Conservation (phyloP, 768 basidiomycete genomes). For the Austroboletus eburneus region DNA sequence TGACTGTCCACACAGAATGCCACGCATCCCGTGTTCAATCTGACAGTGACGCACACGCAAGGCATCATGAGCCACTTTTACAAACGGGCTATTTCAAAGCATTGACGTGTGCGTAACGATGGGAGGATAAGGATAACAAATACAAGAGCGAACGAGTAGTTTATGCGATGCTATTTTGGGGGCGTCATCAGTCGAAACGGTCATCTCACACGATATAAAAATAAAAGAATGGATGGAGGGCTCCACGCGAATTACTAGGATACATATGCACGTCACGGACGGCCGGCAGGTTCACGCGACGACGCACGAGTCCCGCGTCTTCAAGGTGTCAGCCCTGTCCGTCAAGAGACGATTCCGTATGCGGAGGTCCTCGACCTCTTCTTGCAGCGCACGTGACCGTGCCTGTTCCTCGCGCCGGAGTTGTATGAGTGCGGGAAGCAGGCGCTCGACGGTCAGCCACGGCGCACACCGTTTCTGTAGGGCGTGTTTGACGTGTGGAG, state of each 20-base stretch:
- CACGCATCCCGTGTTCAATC: slow-evolving; percentile 74
- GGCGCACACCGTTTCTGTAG: slow-evolving; percentile 24
- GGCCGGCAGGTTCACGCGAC: slow-evolving; percentile 24
- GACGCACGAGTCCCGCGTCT: slow-evolving; percentile 28
- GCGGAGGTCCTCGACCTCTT: slow-evolving; percentile 49
- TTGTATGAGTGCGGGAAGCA: slow-evolving; percentile 42
- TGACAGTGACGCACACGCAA: slow-evolving; percentile 65
- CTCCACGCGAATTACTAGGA: no score
- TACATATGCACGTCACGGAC: no score
- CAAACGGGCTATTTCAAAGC: slow-evolving; percentile 46
- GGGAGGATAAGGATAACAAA: background rate
- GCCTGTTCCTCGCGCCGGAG: slow-evolving; percentile 43
- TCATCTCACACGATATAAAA: no score
- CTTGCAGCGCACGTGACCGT: slow-evolving; percentile 34
- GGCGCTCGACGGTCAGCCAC: slow-evolving; percentile 42
- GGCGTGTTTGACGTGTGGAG: background rate
- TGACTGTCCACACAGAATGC: slow-evolving; percentile 55
- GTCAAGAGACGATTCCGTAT: slow-evolving; percentile 42
- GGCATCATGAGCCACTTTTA: slow-evolving; percentile 73
- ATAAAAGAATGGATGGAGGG: background rate
- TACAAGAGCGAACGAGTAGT: no score
- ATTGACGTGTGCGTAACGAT: slow-evolving; percentile 2
- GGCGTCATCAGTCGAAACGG: no score
- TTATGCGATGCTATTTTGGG: no score
- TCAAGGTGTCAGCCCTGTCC: slow-evolving; percentile 25